phyloP scores from a whole-genome alignment of 2,329 filamentous ascomycete genomes.

The Hymenoscyphus repandus region DNA sequence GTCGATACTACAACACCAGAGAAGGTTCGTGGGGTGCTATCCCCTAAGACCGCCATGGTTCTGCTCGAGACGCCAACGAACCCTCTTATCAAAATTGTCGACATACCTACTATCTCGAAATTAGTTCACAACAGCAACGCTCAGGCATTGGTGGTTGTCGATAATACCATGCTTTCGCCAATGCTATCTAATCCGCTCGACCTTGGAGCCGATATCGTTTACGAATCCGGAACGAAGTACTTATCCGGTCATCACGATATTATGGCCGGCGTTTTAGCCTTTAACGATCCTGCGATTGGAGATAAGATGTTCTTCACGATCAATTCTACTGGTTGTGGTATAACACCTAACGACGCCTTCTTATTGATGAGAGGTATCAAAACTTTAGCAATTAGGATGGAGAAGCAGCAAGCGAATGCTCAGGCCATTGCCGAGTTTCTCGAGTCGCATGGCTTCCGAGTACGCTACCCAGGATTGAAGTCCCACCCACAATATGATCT shows the following conservation, averaged over 20 bases:
- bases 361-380: conserved; percentile 93
- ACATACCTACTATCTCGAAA: conserved; percentile 74
- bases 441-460: conserved; percentile 84
- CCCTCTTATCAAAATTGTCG: conserved; percentile 95
- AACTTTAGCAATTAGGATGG: conserved; percentile 95
- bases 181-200: conserved; percentile 92
- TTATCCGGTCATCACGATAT: conserved; percentile 97
- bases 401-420: conserved; percentile 93
- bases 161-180: conserved; percentile 98
- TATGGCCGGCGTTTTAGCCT: conserved; percentile 94
- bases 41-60: conserved; percentile 85
- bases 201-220: conserved; percentile 90
- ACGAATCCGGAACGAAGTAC: conserved; percentile 97
- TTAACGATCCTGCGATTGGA: conserved; percentile 75
- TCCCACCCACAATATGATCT: conserved; percentile 95
- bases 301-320: conserved; percentile 96
- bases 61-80: conserved; percentile 95
- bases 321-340: conserved; percentile 90
- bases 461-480: conserved; percentile 89
- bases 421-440: conserved; percentile 89
- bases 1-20: conserved; percentile 85
- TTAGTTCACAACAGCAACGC: conserved; percentile 73
- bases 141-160: conserved; percentile 79
- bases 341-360: conserved; percentile 94
- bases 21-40: conserved; percentile 63